phyloP scores from a whole-genome alignment of 768 basidiomycete genomes.

The Phylloporus sp. region DNA sequence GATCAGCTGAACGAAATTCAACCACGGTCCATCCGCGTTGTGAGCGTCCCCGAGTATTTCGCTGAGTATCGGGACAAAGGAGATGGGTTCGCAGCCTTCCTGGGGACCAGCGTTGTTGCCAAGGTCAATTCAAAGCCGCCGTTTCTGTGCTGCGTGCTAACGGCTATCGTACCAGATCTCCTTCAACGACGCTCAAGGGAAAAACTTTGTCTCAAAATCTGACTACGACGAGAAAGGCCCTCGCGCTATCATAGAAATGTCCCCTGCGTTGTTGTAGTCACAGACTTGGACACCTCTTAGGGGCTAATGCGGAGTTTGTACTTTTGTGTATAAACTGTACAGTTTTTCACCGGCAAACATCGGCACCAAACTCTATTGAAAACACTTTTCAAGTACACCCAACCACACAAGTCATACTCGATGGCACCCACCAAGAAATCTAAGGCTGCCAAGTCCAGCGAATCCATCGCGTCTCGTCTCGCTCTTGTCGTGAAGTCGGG shows the following conservation, averaged over 20 bases:
- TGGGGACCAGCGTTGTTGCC: slow-evolving; percentile 80
- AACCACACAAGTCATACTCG: slow-evolving; percentile 23
- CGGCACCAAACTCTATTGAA: slow-evolving; percentile 15
- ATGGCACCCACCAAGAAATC: slow-evolving; percentile 97
- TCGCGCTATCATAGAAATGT: slow-evolving; percentile 70
- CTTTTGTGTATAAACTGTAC: slow-evolving; percentile 26
- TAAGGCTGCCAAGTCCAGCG: slow-evolving; percentile 88
- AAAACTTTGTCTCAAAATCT: slow-evolving; percentile 72
- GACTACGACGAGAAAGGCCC: slow-evolving; percentile 76
- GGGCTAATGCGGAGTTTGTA: slow-evolving; percentile 23
- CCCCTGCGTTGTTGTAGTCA: slow-evolving; percentile 61
- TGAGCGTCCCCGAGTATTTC: slow-evolving; percentile 84
- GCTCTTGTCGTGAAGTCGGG: slow-evolving; percentile 98
- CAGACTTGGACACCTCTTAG: background rate
- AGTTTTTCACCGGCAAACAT: slow-evolving; percentile 18
- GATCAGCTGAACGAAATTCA: slow-evolving; percentile 72
- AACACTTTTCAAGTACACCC: slow-evolving; percentile 7
- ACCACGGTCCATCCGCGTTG: slow-evolving; percentile 56
- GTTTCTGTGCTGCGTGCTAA: slow-evolving; percentile 1
- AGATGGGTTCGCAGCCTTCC: slow-evolving; percentile 74
- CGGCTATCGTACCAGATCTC: slow-evolving; percentile 47
- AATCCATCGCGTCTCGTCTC: slow-evolving; percentile 89
- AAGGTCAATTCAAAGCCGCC: slow-evolving; percentile 48
- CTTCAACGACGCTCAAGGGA: slow-evolving; percentile 64
- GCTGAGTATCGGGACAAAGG: slow-evolving; percentile 86